Conservation (phyloP, 495 filamentous ascomycete species). For the Aspergillus incahuasiensis region DNA sequence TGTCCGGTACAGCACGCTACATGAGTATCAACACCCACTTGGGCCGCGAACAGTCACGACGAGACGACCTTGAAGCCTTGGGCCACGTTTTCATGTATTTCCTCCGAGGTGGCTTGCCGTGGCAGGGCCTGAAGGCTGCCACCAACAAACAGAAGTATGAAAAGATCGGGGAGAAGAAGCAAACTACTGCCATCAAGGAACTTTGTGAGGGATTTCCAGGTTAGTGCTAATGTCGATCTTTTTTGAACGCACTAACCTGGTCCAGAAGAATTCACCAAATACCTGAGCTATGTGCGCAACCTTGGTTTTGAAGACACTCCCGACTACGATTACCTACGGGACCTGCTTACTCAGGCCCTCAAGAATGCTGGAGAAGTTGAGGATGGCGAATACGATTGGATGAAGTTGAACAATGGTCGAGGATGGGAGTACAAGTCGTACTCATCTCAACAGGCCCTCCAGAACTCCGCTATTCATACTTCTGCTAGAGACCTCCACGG, state of each 20-base stretch:
- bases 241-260: conserved; percentile 10
- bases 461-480: conserved; percentile 68
- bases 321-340: conserved; percentile 96
- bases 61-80: conserved; percentile 93
- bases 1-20: conserved; percentile 95
- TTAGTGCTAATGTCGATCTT: conserved; percentile 18
- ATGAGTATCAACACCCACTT: conserved; percentile 99
- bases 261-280: conserved; percentile 91
- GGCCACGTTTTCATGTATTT: conserved; percentile 99
- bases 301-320: conserved; percentile 98
- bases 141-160: conserved; percentile 99
- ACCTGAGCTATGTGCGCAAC: conserved; percentile 94
- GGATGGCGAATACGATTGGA: conserved; percentile 99
- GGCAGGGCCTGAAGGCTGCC: conserved; percentile 97
- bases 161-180: conserved; percentile 99
- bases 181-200: conserved; percentile 94
- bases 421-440: conserved; percentile 93
- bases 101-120: conserved; percentile 88
- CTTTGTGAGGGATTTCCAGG: conserved; percentile 92
- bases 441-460: conserved; percentile 67
- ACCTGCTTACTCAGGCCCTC: conserved; percentile 93
- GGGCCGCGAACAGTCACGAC: conserved; percentile 89
- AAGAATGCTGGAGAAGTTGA: conserved; percentile 93
- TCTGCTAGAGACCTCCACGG: conserved; percentile 75
- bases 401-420: conserved; percentile 95